Evolutionary conservation across 2,329 filamentous ascomycete species (phyloP), one percentile per base, ranked within the genome.

Genomic region (Penicillium sclerotiorum): DNA sequence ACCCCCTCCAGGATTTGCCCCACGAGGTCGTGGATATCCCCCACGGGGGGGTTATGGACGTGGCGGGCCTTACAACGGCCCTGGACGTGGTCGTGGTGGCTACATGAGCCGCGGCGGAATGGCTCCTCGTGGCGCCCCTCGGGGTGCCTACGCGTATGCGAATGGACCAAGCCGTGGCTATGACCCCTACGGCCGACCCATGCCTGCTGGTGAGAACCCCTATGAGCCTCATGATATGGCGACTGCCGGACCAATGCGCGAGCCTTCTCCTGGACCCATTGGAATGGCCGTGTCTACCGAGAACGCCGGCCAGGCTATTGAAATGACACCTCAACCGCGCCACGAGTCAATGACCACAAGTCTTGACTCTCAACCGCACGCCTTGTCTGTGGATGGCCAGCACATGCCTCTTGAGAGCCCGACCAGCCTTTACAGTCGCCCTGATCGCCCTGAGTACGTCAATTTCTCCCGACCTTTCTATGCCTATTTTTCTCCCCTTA

Each of bases 271-370:
- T 1, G 63, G 63, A 5, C 61, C 65, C 2, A 65, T 68, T 50
- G 66, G 63, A 37, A 70, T 70, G 66, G 65, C 66, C 2, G 49
- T 68, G 7, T 66, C 66, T 11, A 67, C 70, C 20, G 71, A 74
- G 21, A 61, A 61, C 12, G 65, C 85, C 11, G 85, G 85, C 8
- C 86, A 87, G 63, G 84, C 87, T 2, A 81, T 91, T 45, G 90
- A 94, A 68, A 92, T 95, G 89, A 87, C 92, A 66, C 85, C 86
- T 27, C 77, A 79, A n/a, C 77, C 77, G n/a, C 79, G 79, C 32
- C 47, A 56, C 20, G 61, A 62, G 5, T 54, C 56, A 5, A 52
- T 78, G 22, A 44, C 58, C 25, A 46, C 38, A 35, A 47, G 60
- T 45, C 47, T 56, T 15, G 44, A 56, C 8, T 52, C 43, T 6